phyloP scores from a whole-genome alignment of 768 basidiomycete species.

The Tubosaeta sp. region DNA sequence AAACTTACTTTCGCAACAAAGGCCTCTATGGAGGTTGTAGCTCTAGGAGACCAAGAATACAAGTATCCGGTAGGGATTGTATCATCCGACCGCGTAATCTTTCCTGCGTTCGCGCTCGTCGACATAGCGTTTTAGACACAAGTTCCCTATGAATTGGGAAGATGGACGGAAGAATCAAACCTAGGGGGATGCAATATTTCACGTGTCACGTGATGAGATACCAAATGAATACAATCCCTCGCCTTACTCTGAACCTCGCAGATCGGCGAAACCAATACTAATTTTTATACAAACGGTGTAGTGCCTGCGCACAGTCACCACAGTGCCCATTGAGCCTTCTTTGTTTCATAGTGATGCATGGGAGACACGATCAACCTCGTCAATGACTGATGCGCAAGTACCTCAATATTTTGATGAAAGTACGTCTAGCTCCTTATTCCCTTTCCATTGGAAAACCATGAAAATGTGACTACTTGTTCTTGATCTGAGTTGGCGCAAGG shows the following conservation, averaged over 20 bases:
- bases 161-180: not conserved
- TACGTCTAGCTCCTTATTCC: not conserved
- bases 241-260: too few species aligned
- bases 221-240: too few species aligned
- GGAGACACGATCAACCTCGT: too few species aligned
- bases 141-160: not conserved
- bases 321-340: too few species aligned
- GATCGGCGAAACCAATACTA: too few species aligned
- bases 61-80: slow-evolving; percentile 36
- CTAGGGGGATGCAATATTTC: not conserved
- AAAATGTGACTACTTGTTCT: not conserved
- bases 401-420: not conserved
- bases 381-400: not conserved
- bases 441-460: not conserved
- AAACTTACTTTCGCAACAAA: slow-evolving; percentile 51
- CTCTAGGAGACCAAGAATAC: slow-evolving; percentile 49
- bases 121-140: slow-evolving; percentile 7
- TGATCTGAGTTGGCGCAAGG: not conserved
- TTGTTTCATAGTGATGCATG: too few species aligned
- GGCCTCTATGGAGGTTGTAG: slow-evolving; percentile 41
- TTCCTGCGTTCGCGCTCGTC: not conserved
- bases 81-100: slow-evolving; percentile 35
- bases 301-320: too few species aligned
- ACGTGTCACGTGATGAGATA: not conserved
- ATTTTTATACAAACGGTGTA: too few species aligned